Percentiles rank a stretch among this genome's conserved stretches.
Evolutionary conservation across 352 stramenopile species (phyloP).

Genomic region (Globisporangium paroecandrum): DNA sequence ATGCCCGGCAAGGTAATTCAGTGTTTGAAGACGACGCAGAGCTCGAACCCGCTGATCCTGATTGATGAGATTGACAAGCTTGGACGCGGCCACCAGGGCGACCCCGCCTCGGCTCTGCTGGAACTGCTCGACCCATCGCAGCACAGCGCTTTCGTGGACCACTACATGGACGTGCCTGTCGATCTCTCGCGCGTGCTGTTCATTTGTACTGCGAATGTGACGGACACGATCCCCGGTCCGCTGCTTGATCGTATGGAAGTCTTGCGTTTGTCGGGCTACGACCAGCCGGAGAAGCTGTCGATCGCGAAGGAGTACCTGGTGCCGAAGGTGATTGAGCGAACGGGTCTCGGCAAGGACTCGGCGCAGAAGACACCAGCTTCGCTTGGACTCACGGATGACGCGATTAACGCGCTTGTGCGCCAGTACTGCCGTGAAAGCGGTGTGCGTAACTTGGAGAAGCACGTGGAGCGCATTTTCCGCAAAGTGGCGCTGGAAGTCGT

Average conservation of each 20-base stretch:
- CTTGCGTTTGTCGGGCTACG: constrained; percentile 94
- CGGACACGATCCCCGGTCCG: constrained; percentile 95
- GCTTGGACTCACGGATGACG: constrained; percentile 90
- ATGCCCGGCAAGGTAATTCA: constrained; percentile 99
- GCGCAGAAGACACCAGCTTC: constrained; percentile 69
- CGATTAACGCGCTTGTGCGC: constrained; percentile 87
- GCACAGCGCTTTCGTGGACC: constrained; percentile 96
- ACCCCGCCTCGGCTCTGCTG: constrained; percentile 94
- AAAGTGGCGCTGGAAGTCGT: constrained; percentile 97
- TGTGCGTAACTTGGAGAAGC: constrained; percentile 97
- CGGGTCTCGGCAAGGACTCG: constrained; percentile 67
- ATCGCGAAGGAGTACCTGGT: constrained; percentile 98
- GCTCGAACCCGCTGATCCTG: constrained; percentile 97
- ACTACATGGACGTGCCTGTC: constrained; percentile 98
- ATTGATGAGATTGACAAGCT: constrained; percentile 97
- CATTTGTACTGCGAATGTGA: constrained; percentile 97
- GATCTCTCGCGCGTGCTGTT: constrained; percentile 97
- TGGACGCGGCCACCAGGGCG: constrained; percentile 85
- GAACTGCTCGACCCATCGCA: constrained; percentile 97
- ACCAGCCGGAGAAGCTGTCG: constrained; percentile 96
- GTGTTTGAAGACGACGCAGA: constrained; percentile 96
- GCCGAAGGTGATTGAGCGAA: constrained; percentile 94
- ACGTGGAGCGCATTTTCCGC: constrained; percentile 98
- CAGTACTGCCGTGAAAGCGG: constrained; percentile 97
- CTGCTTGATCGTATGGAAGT: constrained; percentile 99